Base-by-base conservation (phyloP, 805 yeast species). In the Blastobotrys muscicola region DNA sequence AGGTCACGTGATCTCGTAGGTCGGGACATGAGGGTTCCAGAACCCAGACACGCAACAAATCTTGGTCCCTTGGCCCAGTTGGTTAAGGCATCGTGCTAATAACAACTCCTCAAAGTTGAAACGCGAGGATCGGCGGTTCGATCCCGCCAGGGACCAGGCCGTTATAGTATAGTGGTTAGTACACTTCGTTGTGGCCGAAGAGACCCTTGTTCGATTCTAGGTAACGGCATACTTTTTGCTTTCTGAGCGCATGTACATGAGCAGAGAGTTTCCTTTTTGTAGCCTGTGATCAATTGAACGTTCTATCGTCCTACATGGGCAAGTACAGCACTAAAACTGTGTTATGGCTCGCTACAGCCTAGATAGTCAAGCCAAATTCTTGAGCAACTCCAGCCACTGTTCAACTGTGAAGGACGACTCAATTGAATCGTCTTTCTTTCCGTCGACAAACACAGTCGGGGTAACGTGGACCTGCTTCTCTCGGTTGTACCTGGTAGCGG, bases 401-500 rank as follows among this genome's bases (percentile, higher is more conserved):
- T 68, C 77, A 4, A 68, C 54, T 4, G 74, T 65, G 41, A 78
- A 74, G 7, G 86, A 76, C 36, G 86, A 77, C 53, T 80, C 82
- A 54, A 85, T 71, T 5, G 68, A 53, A 31, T 68, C 66, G 49
- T 72, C 74, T 15, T 69, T 68, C 40, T 82, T 74, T 1, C 95
- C 95, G 58, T 85, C 74, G 33, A 85, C 65, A 14, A 73, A 60
- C 10, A 84, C 82, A 3, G 92, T 80, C 14, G 95, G 95, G 2
- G 92, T 83, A n/a, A 82, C 80, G 57, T 86, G 95, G 33, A 82
- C 75, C 36, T 90, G 86, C 35, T 79, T 74, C 46, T 84, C 85
- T 58, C 95, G 73, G 42, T 77, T 78, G 57, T 76, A 76, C 58
- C 78, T 72, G 13, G 87, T 72, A 57, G 83, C 85, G 54, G 80